phyloP scores from a whole-genome alignment of 2,329 filamentous ascomycete species.

The Raffaelea arxii region DNA sequence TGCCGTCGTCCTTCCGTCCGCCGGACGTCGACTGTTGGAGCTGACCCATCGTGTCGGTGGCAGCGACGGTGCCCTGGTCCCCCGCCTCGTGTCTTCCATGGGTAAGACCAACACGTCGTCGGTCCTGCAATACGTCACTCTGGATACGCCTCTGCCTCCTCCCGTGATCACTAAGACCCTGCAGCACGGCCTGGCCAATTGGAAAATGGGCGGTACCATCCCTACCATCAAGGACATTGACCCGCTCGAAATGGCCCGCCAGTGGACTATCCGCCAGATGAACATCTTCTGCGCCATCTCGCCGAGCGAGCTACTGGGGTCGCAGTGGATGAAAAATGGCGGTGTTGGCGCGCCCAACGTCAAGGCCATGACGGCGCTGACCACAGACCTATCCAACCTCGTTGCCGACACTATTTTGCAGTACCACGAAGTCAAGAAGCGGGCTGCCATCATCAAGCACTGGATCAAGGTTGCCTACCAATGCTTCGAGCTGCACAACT shows the following conservation, averaged over 20 bases:
- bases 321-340: conserved; percentile 88
- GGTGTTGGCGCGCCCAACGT: conserved; percentile 77
- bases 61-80: conserved; percentile 65
- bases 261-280: conserved; percentile 88
- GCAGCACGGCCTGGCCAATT: conserved; percentile 58
- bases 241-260: conserved; percentile 78
- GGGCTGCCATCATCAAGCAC: conserved; percentile 84
- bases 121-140: conserved; percentile 57
- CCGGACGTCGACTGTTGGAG: conserved; percentile 71
- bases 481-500: conserved; percentile 86
- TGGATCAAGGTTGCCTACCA: conserved; percentile 93
- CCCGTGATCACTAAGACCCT: conserved; percentile 69
- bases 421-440: conserved; percentile 83
- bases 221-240: conserved; percentile 86
- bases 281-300: conserved; percentile 84
- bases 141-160: conserved; percentile 61
- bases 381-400: conserved; percentile 84
- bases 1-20: conserved; percentile 57
- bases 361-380: conserved; percentile 84
- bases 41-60: conserved; percentile 68
- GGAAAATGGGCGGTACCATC: conserved; percentile 56
- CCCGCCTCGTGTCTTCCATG: conserved; percentile 74
- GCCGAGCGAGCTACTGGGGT: conserved; percentile 81
- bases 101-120: conserved; percentile 78
- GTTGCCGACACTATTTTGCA: conserved; percentile 89